Percentiles rank a stretch among this genome's conserved stretches.
These are phyloP conservation scores for Ilex aquifolium DNA, from an alignment of 257 asterid genomes.

Conservation along the genomic window DNA sequence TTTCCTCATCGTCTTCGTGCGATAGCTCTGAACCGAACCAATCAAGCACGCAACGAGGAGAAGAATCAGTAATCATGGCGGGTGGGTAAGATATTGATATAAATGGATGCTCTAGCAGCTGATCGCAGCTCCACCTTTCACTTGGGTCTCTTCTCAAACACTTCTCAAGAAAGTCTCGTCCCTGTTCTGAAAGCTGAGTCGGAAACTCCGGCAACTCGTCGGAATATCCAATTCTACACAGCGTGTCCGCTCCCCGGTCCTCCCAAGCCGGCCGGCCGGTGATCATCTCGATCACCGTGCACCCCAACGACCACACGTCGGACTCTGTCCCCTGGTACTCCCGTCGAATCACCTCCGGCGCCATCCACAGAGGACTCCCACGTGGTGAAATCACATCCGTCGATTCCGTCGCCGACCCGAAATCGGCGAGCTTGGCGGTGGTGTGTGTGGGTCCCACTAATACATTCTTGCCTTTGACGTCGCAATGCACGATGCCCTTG, in stretches of 20 bases:
- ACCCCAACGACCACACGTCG: slow-evolving; percentile 68
- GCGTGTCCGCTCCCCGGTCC: slow-evolving; percentile 22
- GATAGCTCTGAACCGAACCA: slow-evolving; percentile 23
- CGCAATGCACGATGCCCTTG: slow-evolving; percentile 57
- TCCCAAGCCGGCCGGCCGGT: slow-evolving; percentile 59
- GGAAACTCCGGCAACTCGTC: slow-evolving; percentile 45
- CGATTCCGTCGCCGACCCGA: slow-evolving; percentile 42
- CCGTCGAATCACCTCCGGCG: slow-evolving; percentile 59
- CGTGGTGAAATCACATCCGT: slow-evolving; percentile 13
- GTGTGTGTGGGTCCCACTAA: slow-evolving; percentile 27
- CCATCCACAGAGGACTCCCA: slow-evolving; percentile 75
- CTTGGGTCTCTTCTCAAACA: slow-evolving; percentile 37
- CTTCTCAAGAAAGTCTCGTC: slow-evolving; percentile 41
- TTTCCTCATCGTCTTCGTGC: slow-evolving; percentile 15
- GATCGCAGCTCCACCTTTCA: slow-evolving; percentile 63
- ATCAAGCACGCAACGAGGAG: slow-evolving; percentile 59
- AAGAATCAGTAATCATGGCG: background rate
- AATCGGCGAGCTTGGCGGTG: slow-evolving; percentile 51
- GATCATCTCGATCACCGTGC: slow-evolving; percentile 58
- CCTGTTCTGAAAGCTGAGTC: slow-evolving; percentile 22
- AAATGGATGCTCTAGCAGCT: slow-evolving; percentile 55
- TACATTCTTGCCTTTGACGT: slow-evolving; percentile 53
- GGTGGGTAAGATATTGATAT: slow-evolving; percentile 18
- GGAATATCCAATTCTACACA: slow-evolving; percentile 39
- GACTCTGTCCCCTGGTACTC: slow-evolving; percentile 63